These are phyloP conservation scores for Apiosordaria backusii DNA, from an alignment of 495 filamentous ascomycete species.

Conservation along the genomic window DNA sequence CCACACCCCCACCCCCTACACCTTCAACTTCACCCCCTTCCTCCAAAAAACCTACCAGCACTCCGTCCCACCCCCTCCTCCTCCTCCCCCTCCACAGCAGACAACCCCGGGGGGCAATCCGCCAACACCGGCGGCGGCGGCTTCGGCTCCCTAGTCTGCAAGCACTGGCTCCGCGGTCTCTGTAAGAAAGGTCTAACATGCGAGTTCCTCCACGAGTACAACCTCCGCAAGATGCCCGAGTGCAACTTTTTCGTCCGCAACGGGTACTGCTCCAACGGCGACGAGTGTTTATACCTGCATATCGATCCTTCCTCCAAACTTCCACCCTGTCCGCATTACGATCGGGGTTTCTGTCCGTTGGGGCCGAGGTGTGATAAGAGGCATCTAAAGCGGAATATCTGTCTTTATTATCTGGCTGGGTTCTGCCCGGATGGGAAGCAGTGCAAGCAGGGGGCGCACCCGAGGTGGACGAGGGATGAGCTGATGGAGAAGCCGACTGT, in stretches of 20 bases:
- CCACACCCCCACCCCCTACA: conserved; percentile 54
- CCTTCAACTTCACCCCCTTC: conserved; percentile 73
- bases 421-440: conserved; percentile 81
- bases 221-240: conserved; percentile 95
- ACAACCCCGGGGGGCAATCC: conserved; percentile 20
- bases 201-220: conserved; percentile 98
- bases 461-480: conserved; percentile 60
- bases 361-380: conserved; percentile 82
- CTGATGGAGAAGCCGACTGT: conserved; percentile 70
- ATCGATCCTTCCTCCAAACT: conserved; percentile 77
- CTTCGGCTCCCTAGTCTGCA: conserved; percentile 81
- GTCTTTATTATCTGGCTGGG: conserved; percentile 83
- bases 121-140: conserved; percentile 26
- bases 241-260: conserved; percentile 88
- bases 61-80: conserved; percentile 67
- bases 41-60: conserved; percentile 72
- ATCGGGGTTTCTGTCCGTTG: conserved; percentile 89
- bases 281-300: conserved; percentile 95
- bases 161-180: conserved; percentile 95
- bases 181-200: conserved; percentile 96
- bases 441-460: conserved; percentile 78
- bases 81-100: neutral
- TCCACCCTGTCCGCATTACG: conserved; percentile 89
- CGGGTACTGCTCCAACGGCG: conserved; percentile 90
- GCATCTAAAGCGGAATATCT: conserved; percentile 74